Percentiles rank a stretch among this genome's conserved stretches.
Conservation (phyloP, 441 rosid genomes). For the Erodium texanum region DNA sequence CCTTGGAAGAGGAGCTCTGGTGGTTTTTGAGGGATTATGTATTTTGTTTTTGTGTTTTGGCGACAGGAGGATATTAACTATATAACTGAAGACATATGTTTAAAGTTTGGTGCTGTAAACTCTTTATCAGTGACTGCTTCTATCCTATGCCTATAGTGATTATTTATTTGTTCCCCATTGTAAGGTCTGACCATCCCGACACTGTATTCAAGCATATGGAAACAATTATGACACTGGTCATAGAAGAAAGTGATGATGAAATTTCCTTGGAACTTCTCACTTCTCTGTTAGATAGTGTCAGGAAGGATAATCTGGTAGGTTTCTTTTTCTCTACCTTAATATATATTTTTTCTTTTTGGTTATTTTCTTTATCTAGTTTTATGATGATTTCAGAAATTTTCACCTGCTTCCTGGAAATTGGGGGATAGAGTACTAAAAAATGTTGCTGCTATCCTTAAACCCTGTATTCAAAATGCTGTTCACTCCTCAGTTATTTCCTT, state of each 20-base stretch:
- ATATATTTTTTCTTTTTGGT: not conserved
- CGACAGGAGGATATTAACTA: not conserved
- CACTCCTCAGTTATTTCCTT: not conserved
- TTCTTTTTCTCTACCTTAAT: not conserved
- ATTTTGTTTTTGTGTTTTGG: not conserved
- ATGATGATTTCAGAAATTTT: not conserved
- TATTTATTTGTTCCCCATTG: not conserved
- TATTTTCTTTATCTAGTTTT: not conserved
- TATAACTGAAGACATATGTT: too few relatives aligned
- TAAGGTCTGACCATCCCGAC: not conserved
- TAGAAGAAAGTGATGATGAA: not conserved
- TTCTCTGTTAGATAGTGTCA: not conserved
- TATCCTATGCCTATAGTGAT: too few relatives aligned
- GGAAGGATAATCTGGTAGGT: not conserved
- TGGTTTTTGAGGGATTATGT: not conserved
- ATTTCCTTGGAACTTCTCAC: not conserved
- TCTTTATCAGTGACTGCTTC: not conserved
- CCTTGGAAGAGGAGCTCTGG: too few relatives aligned
- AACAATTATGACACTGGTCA: not conserved
- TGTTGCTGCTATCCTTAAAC: not conserved
- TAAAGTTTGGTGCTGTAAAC: too few relatives aligned
- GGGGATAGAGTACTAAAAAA: not conserved
- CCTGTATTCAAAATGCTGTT: not conserved
- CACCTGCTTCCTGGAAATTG: not conserved
- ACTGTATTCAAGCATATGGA: constrained; percentile 3